Evolutionary conservation across 1,284 basidiomycete species (phyloP), one percentile per base, ranked within the genome.

Genomic region (Moesziomyces antarcticus): DNA sequence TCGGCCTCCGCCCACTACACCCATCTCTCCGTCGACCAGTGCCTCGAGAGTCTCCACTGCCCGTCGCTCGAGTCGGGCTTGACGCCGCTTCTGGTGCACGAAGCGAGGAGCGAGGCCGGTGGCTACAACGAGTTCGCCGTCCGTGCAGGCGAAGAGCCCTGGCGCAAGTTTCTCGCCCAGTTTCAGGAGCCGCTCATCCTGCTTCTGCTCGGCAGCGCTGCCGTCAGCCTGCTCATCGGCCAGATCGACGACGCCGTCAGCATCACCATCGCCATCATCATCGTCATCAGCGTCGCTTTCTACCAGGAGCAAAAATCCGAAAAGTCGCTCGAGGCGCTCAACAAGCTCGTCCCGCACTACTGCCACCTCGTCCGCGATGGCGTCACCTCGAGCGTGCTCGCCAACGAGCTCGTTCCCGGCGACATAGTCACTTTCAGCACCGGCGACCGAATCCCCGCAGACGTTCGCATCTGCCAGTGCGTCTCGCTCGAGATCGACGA

Each of bases 271-370:
- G 95, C 95, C 33, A 92, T 98, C 21, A 85, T 92, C 27, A 97
- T 98, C 65, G 95, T 98, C 27, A 86, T 98, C 18, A 94, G 93
- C 21, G 95, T 98, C 65, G 96, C 93, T 1, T 97, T 97, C 80
- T 90, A 97, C 40, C 95, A 98, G 85, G 95, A 98, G 85, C 90
- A 92, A 72, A 88, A 95, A 43, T 97, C 94, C 0, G 96, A 98
- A 85, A 92, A 97, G 86, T 93, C 92, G 57, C 87, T 98, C 25
- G 93, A 97, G 84, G 94, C 96, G 0, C 87, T 98, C 30, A 97
- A 94, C 86, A 97, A 96, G 85, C 91, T 97, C 42, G 94, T 97
- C 13, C 95, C 95, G 0, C 95, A 97, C 82, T 93, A 95, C 84
- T 97, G 93, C 82, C 93, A 97, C 82, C 89, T 97, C 57, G 87